A percentile compares a stretch with the other conserved stretches of the same genome.
Conservation (phyloP, 2,329 filamentous ascomycete genomes). For the Metarhizium sp. region DNA sequence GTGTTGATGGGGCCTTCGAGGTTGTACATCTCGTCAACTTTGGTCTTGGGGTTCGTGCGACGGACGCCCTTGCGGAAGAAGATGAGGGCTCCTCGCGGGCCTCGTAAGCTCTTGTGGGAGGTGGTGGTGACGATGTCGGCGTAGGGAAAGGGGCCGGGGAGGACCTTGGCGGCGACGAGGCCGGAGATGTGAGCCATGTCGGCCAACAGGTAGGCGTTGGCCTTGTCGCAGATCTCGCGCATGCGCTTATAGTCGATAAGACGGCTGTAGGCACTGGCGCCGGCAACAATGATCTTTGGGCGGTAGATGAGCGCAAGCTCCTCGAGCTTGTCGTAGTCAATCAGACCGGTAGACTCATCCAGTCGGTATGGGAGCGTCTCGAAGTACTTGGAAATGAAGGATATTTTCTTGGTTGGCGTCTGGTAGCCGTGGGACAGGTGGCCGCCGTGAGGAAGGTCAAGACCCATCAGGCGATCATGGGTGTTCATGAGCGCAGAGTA, state of each 20-base stretch:
- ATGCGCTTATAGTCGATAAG: constrained; percentile 92
- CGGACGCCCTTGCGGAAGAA: constrained; percentile 94
- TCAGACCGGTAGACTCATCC: constrained; percentile 81
- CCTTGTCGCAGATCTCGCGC: constrained; percentile 82
- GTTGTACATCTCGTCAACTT: constrained; percentile 78
- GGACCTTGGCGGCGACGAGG: constrained; percentile 81
- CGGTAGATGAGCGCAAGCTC: constrained; percentile 81
- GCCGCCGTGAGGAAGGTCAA: constrained; percentile 92
- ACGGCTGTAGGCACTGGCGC: constrained; percentile 91
- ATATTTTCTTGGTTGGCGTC: constrained; percentile 88
- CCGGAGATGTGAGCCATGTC: constrained; percentile 98
- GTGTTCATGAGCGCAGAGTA: constrained; percentile 89
- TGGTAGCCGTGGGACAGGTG: constrained; percentile 97
- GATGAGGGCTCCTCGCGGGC: constrained; percentile 93
- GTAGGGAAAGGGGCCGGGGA: constrained; percentile 80
- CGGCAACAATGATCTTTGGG: constrained; percentile 91
- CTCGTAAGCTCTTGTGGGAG: constrained; percentile 93
- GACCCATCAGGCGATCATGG: constrained; percentile 92
- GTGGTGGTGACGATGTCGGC: constrained; percentile 96
- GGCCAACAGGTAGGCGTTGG: constrained; percentile 83
- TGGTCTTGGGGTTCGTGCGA: constrained; percentile 73
- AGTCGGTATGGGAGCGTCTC: constrained; percentile 94
- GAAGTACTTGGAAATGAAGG: constrained; percentile 98
- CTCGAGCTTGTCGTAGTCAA: constrained; percentile 90
- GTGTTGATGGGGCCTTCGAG: constrained; percentile 90